Conservation (phyloP, 2,329 filamentous ascomycete species). For the Dactylellina sp. region DNA sequence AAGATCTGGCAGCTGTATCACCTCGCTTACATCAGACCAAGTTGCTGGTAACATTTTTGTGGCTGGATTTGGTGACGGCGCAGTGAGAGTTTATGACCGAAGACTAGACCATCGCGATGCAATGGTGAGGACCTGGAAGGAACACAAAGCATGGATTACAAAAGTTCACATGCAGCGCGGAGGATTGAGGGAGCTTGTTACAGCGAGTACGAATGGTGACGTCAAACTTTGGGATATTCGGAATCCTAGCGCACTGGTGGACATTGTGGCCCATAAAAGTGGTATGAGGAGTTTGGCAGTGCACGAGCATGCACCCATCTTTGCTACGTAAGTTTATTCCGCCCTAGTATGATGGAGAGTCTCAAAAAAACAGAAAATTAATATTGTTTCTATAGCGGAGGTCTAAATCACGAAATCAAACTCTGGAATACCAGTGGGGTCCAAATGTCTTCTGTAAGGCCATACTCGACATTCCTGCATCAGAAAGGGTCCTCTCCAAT, state of each 20-base stretch:
- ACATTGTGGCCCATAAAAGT: conserved; percentile 79
- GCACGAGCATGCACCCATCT: conserved; percentile 95
- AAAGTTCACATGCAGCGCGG: conserved; percentile 97
- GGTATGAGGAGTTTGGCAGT: conserved; percentile 87
- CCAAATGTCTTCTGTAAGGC: conserved; percentile 84
- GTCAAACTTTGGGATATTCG: conserved; percentile 97
- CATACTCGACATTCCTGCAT: conserved; percentile 87
- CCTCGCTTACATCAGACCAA: conserved; percentile 94
- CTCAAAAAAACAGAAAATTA: no score
- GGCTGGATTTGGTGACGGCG: conserved; percentile 94
- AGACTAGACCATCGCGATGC: conserved; percentile 83
- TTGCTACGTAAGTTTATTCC: conserved; percentile 81
- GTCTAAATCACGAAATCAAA: conserved; percentile 86
- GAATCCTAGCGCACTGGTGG: conserved; percentile 80
- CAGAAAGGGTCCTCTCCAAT: conserved; percentile 85
- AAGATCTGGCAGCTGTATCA: conserved; percentile 93
- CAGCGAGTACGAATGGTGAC: conserved; percentile 89
- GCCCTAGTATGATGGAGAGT: no score
- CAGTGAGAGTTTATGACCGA: conserved; percentile 92
- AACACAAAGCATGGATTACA: conserved; percentile 94
- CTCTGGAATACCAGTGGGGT: conserved; percentile 88
- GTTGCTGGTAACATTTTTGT: conserved; percentile 97
- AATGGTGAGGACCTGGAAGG: conserved; percentile 97
- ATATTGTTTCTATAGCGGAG: conserved; percentile 73
- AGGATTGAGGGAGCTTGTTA: conserved; percentile 89